Base-by-base conservation (phyloP, 148 eudicot species). In the Persicaria maculosa region DNA sequence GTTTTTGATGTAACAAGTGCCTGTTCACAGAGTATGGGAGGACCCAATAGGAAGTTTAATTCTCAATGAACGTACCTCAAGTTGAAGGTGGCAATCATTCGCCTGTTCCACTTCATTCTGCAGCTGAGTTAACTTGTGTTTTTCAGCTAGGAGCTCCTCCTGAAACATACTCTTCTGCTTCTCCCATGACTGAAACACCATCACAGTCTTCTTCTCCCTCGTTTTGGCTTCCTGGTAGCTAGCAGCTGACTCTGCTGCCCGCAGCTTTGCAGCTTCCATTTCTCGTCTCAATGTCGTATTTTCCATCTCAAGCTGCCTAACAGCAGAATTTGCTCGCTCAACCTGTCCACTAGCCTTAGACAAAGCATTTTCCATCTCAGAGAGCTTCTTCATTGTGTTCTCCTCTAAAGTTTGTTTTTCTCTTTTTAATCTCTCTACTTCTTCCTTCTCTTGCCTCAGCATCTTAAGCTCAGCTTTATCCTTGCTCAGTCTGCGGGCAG, bases 301-400 rank as follows among this genome's bases (percentile, higher is more conserved):
- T 79, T 91, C 96, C 73, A 74, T 84, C 76, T 90, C 88, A 77
- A 94, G 97, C 83, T 93, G 87, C 40, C 84, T 80, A 31, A 91
- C 91, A 71, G 90, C 79, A 75, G 83, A 79, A 85, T 86, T 88
- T 40, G 91, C 96, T 71, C 86, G 80, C 76, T 87, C 91, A 54
- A 90, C 90, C 87, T 91, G 95, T 50, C 89, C 89, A 77, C 91
- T 88, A 72, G 96, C 91, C 79, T 91, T 91, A 71, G 72, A 68
- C 80, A 94, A 71, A 11, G 97, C 96, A 81, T 83, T 88, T 78
- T 91, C 97, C 97, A 94, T 94, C 77, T 94, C 98, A 54, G 86
- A 81, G 44, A 94, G 90, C 82, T 90, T 90, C 80, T 91, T 94
- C 86, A 94, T 73, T 7, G 97, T 90, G 78, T 75, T 90, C 71